Percentiles rank a stretch among this genome's conserved stretches.
Conservation (phyloP, 2,329 filamentous ascomycete genomes). For the Exophiala sideris region DNA sequence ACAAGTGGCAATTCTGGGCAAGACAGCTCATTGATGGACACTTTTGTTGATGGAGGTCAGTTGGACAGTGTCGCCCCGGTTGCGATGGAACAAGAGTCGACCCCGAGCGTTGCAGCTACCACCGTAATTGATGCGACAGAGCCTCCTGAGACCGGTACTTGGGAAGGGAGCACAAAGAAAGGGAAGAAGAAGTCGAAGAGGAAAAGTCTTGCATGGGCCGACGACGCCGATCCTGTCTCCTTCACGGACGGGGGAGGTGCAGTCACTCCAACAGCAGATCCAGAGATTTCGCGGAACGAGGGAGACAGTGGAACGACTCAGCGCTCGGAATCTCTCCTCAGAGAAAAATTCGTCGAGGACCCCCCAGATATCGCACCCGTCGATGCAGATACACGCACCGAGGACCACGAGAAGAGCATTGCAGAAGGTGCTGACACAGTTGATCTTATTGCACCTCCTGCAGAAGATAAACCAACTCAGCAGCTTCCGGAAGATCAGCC, state of each 20-base stretch:
- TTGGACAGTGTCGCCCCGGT: too few species aligned
- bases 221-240: conserved; percentile 6
- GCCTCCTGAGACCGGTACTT: not conserved
- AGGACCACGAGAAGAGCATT: too few species aligned
- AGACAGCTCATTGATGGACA: not conserved
- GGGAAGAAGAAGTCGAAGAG: conserved; percentile 22
- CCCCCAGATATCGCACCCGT: not conserved
- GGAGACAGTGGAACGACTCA: too few species aligned
- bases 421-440: too few species aligned
- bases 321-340: too few species aligned
- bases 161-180: conserved; percentile 7
- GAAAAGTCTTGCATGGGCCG: conserved; percentile 7
- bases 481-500: not conserved
- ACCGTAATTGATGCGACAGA: not conserved
- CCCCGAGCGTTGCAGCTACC: not conserved
- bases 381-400: too few species aligned
- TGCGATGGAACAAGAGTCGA: not conserved
- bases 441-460: not conserved
- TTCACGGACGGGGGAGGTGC: not conserved
- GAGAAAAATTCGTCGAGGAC: not conserved
- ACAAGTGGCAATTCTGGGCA: not conserved
- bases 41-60: too few species aligned
- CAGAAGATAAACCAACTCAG: not conserved
- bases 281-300: conserved; percentile 13
- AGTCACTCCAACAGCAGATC: not conserved